phyloP scores from a whole-genome alignment of 768 basidiomycete genomes.

The Podaxis carcinomalis region DNA sequence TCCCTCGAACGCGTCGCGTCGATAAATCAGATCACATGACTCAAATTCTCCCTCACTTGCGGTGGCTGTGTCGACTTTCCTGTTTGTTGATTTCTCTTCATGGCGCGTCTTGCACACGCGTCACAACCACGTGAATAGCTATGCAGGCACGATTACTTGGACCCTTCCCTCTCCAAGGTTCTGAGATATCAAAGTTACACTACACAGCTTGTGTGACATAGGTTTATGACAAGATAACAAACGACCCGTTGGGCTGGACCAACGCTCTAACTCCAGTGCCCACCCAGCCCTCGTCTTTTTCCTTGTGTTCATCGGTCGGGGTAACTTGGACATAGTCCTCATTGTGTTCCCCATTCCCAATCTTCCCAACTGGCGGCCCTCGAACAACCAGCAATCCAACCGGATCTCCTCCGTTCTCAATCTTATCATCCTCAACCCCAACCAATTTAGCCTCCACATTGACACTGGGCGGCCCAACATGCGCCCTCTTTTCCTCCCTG shows the following conservation, averaged over 20 bases:
- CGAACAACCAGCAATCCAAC: slow-evolving; percentile 56
- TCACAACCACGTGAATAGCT: slow-evolving; percentile 15
- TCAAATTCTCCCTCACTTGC: neutral
- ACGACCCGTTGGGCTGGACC: slow-evolving; percentile 67
- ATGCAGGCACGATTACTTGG: too few relatives aligned
- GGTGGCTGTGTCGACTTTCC: slow-evolving; percentile 39
- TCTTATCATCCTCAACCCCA: slow-evolving; percentile 56
- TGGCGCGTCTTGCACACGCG: slow-evolving; percentile 15
- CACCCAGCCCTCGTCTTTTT: slow-evolving; percentile 20
- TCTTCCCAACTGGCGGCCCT: slow-evolving; percentile 69
- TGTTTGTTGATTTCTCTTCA: slow-evolving; percentile 31
- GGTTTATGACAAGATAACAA: slow-evolving; percentile 31
- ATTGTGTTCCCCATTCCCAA: slow-evolving; percentile 28
- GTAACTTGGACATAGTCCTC: slow-evolving; percentile 30
- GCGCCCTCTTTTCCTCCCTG: slow-evolving; percentile 31
- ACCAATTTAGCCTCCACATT: slow-evolving; percentile 83
- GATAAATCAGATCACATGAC: slow-evolving; percentile 12
- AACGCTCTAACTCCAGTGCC: slow-evolving; percentile 20
- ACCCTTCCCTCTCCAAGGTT: too few relatives aligned
- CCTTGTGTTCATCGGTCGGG: slow-evolving; percentile 12
- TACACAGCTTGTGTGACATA: neutral
- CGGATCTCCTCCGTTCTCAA: slow-evolving; percentile 68
- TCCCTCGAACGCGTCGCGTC: slow-evolving; percentile 14
- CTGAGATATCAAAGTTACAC: neutral
- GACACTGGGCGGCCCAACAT: slow-evolving; percentile 76